Base-by-base conservation (phyloP, 352 stramenopile genomes). In the Elongisporangium undulatum region DNA sequence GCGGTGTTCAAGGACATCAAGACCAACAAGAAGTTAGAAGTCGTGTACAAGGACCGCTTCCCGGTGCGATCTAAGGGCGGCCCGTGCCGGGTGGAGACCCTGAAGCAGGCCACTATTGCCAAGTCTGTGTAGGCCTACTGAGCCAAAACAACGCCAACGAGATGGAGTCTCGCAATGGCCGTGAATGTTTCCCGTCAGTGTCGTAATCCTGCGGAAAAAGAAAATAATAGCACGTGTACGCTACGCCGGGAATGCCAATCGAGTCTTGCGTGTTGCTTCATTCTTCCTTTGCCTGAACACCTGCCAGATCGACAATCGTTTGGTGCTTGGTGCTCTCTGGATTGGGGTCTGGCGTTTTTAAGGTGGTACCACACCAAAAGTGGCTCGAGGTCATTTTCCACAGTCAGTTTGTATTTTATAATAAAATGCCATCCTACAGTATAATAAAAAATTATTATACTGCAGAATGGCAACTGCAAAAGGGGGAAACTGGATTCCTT, bases 21-120 rank as follows among this genome's bases (percentile, higher is more conserved):
- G 72, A 89, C 79, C 38, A 89, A 76, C 66, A 85, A 85, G 60
- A 89, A 91, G 77, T 71, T 75, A 54, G 79, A 91, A 63, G 65
- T 91, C 52, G 66, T 85, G 79, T 91, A 85, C 67, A 67, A 74
- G 65, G 79, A 88, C 22, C 78, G 77, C 58, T 89, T 67, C 63
- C 61, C 75, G 5, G 64, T 90, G 21, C 74, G 78, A 34, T 87
- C 81, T 53, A 72, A 74, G 45, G 75, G 65, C 9, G 81, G 81
- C 20, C 74, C 76, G 51, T 62, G 84, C 29, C 72, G 69, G 53
- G 79, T 87, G 50, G 81, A 90, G 66, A 86, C 78, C 50, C 65
- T 90, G 24, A 75, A 82, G 64, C 88, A 89, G 68, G 52, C 58
- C 23, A 59, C 63, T 13, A 61, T 85, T 52, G 66, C 63, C 60